Percentiles rank a stretch among this genome's conserved stretches.
These are phyloP conservation scores for Aspergillus piperis DNA, from an alignment of 2,329 filamentous ascomycete genomes.

Conservation along the genomic window DNA sequence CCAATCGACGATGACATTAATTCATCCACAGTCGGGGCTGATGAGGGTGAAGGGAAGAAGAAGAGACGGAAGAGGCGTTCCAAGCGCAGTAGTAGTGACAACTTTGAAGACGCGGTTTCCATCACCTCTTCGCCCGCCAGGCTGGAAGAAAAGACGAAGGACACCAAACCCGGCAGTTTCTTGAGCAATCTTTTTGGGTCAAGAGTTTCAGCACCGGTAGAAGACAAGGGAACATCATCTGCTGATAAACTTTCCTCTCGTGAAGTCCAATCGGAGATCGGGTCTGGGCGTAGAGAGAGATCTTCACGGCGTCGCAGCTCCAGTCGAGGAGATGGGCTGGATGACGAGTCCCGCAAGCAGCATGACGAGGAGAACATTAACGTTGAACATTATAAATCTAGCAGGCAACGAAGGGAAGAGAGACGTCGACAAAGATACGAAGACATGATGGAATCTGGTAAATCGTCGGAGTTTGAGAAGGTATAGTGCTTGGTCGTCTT, in stretches of 20 bases:
- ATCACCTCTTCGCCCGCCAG: slow-evolving; percentile 37
- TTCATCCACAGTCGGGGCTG: slow-evolving; percentile 11
- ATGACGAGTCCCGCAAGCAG: slow-evolving; percentile 35
- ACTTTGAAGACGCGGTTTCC: slow-evolving; percentile 41
- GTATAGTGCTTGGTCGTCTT: slow-evolving; percentile 41
- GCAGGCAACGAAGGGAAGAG: slow-evolving; percentile 39
- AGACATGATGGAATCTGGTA: slow-evolving; percentile 38
- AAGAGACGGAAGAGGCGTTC: slow-evolving; percentile 30
- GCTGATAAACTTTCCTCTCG: slow-evolving; percentile 31
- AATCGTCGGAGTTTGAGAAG: slow-evolving; percentile 38
- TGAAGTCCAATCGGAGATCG: slow-evolving; percentile 40
- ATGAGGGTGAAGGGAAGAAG: slow-evolving; percentile 28
- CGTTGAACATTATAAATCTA: slow-evolving; percentile 36
- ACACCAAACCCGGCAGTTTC: slow-evolving; percentile 36
- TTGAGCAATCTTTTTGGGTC: slow-evolving; percentile 43
- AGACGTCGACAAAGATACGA: slow-evolving; percentile 40
- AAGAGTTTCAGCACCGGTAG: slow-evolving; percentile 34
- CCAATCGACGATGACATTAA: slow-evolving; percentile 16
- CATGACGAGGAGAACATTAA: slow-evolving; percentile 41
- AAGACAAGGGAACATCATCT: slow-evolving; percentile 28
- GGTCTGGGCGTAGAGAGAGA: slow-evolving; percentile 47
- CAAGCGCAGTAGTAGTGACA: slow-evolving; percentile 26
- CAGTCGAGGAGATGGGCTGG: slow-evolving; percentile 45
- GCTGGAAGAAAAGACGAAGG: slow-evolving; percentile 36
- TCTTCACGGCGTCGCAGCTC: slow-evolving; percentile 40